Evolutionary conservation across 2,329 filamentous ascomycete species (phyloP).

Genomic region (Nannizziopsis arthrosporioides): DNA sequence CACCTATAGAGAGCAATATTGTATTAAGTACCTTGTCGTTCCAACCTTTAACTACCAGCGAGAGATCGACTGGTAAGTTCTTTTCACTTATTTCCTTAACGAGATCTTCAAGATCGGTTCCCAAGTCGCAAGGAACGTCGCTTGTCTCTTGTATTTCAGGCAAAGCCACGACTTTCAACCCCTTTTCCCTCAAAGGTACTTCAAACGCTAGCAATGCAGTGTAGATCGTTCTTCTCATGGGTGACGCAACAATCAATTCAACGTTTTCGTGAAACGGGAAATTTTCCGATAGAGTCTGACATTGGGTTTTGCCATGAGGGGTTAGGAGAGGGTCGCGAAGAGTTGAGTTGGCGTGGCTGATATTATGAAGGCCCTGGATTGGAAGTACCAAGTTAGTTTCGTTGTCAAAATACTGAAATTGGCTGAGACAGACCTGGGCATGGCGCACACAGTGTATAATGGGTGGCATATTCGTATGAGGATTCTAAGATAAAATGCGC

Average conservation of each 20-base stretch:
- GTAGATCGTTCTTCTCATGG: constrained; percentile 67
- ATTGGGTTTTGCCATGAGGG: constrained; percentile 63
- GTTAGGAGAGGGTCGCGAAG: constrained; percentile 73
- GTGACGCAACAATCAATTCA: constrained; percentile 63
- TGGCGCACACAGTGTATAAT: constrained; percentile 37
- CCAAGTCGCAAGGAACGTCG: constrained; percentile 63
- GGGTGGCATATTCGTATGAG: constrained; percentile 27
- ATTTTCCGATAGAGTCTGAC: constrained; percentile 45
- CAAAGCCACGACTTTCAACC: constrained; percentile 50
- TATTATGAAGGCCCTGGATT: constrained; percentile 65
- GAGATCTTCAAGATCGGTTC: constrained; percentile 47
- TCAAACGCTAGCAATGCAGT: constrained; percentile 63
- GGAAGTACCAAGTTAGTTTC: too few species aligned
- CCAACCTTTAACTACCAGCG: constrained; percentile 54
- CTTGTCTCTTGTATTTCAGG: constrained; percentile 72
- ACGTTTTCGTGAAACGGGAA: constrained; percentile 58
- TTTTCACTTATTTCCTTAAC: constrained; percentile 48
- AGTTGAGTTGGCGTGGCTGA: constrained; percentile 54
- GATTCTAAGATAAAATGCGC: background rate
- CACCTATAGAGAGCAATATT: background rate
- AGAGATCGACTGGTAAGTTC: constrained; percentile 49
- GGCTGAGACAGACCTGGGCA: constrained; percentile 30
- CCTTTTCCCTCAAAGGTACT: constrained; percentile 38
- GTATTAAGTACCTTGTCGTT: constrained; percentile 47
- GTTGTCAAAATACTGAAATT: background rate